Base-by-base conservation (phyloP, 2,329 filamentous ascomycete genomes). In the Venturia pyrina region DNA sequence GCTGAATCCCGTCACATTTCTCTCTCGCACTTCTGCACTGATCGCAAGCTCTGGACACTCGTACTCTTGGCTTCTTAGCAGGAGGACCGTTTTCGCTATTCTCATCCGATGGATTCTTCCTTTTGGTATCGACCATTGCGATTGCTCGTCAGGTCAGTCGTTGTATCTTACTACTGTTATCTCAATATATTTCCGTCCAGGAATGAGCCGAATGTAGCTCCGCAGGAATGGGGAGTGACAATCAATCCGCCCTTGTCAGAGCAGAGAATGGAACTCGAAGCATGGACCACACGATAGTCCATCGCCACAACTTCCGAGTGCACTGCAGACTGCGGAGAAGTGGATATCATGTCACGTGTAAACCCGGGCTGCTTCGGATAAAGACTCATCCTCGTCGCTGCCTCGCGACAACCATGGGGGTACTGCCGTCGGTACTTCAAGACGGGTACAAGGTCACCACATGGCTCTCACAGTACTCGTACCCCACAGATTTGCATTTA, bases 1-100 rank as follows among this genome's bases (percentile, higher is more conserved):
- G 88, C 69, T 86, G 85, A 13, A 79, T 78, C 19, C 89, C 89
- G 71, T 91, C 88, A 75, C 89, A 91, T 72, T 89, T 90, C 74
- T 90, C 88, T 68, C 87, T 83, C 63, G 85, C 85, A 17, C 81
- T 80, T 60, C 87, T 82, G 72, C 87, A 90, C 69, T 85, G 85
- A 71, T 90, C 87, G 75, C 73, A 61, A 21, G 74, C 73, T 67
- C 68, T 69, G 64, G 66, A 24, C 15, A 62, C 64, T 41, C 59
- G 53, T 5, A 59, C 53, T n/a, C 34, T 44, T 32, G 59, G 32
- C 56, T 44, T 62, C 62, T 66, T 61, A 19, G 24, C 50, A 28
- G 50, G 53, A 46, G 37, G 44, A 48, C 28, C 17, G 46, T 28
- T 41, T 15, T 64, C 62, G 43, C 62, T 11, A 53, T 24, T 40